phyloP scores from a whole-genome alignment of 371 early-diverging fungal genomes.

The Massospora cicadina region DNA sequence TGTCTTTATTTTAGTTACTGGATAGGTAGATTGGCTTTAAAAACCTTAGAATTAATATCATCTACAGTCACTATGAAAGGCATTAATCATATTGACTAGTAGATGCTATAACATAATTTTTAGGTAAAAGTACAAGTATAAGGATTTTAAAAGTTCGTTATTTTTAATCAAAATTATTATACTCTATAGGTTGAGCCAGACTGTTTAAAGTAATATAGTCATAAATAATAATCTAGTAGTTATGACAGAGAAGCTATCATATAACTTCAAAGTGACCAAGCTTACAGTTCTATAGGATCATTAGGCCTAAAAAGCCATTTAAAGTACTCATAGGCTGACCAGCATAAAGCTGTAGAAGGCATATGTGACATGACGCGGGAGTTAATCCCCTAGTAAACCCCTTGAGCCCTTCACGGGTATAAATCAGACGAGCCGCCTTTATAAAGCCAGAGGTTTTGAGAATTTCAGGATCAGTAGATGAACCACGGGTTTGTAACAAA shows the following conservation, averaged over 20 bases:
- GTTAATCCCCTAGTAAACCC: constrained; percentile 72
- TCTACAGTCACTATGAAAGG: too few species aligned
- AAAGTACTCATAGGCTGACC: constrained; percentile 81
- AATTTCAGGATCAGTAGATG: constrained; percentile 41
- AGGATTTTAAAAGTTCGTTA: too few species aligned
- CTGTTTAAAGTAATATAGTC: not conserved
- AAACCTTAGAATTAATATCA: too few species aligned
- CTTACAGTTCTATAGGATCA: not conserved
- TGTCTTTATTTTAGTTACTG: too few species aligned
- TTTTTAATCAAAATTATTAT: too few species aligned
- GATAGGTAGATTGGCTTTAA: too few species aligned
- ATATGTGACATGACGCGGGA: constrained; percentile 66
- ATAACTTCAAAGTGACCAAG: not conserved
- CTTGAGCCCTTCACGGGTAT: constrained; percentile 40
- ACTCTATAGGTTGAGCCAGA: not conserved
- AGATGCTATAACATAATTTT: too few species aligned
- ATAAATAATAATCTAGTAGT: not conserved
- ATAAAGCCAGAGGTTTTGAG: constrained; percentile 45
- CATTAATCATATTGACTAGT: too few species aligned
- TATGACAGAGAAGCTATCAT: not conserved
- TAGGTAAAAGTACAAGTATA: too few species aligned
- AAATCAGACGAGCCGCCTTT: constrained; percentile 56
- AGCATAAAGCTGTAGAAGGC: constrained; percentile 87
- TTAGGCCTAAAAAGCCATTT: constrained; percentile 39
- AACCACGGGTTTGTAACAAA: constrained; percentile 75